Evolutionary conservation across 2,329 filamentous ascomycete genomes (phyloP).

Genomic region (Pseudomassariella vexata): DNA sequence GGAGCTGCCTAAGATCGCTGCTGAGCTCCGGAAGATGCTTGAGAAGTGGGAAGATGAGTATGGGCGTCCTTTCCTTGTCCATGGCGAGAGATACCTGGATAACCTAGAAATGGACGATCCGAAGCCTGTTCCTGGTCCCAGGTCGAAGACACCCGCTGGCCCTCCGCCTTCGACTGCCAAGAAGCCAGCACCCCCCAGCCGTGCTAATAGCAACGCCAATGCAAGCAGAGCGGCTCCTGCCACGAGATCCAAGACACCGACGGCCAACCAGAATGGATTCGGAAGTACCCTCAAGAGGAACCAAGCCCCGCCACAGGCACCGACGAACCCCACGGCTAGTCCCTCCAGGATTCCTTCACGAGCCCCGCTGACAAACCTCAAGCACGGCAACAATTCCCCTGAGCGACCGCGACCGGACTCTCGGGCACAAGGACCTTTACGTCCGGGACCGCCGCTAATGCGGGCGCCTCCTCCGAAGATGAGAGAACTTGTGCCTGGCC

Average conservation of each 20-base stretch:
- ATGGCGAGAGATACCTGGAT: constrained; percentile 87
- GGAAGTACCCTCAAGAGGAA: constrained; percentile 22
- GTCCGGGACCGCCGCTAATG: constrained; percentile 47
- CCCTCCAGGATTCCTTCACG: constrained; percentile 67
- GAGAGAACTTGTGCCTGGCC: constrained; percentile 63
- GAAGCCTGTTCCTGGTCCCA: constrained; percentile 53
- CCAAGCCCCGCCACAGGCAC: constrained; percentile 6
- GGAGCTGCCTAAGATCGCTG: constrained; percentile 85
- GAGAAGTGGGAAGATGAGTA: constrained; percentile 92
- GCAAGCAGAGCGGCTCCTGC: constrained; percentile 29
- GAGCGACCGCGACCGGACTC: constrained; percentile 55
- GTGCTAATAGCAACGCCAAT: constrained; percentile 30
- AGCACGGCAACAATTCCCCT: constrained; percentile 72
- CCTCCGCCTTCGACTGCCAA: constrained; percentile 43
- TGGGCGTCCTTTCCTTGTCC: constrained; percentile 85
- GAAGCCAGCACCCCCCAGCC: constrained; percentile 24
- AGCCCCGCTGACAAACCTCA: constrained; percentile 62
- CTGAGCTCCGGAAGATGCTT: constrained; percentile 75
- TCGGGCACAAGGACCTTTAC: constrained; percentile 38
- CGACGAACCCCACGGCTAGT: constrained; percentile 37
- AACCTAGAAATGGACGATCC: constrained; percentile 62
- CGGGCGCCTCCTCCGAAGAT: constrained; percentile 83
- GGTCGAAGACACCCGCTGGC: constrained; percentile 71
- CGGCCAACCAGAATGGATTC: constrained; percentile 26
- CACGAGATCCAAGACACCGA: constrained; percentile 50